Evolutionary conservation across 768 basidiomycete species (phyloP).

Genomic region (Suillus placidus): DNA sequence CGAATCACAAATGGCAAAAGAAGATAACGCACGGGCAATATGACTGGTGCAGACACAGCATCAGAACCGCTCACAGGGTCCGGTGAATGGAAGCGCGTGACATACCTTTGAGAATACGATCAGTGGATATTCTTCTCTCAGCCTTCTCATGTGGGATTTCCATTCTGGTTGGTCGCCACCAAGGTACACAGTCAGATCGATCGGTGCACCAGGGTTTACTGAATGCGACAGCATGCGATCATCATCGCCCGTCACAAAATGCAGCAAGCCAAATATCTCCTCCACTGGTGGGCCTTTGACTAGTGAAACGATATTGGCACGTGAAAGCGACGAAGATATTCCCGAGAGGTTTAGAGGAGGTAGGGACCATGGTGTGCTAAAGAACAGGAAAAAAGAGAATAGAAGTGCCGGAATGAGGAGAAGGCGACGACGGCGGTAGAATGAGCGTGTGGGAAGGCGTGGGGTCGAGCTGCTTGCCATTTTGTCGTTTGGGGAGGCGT

Average conservation of each 20-base stretch:
- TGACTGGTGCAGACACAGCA: constrained; percentile 45
- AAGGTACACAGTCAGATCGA: constrained; percentile 55
- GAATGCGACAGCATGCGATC: constrained; percentile 43
- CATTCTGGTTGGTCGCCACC: constrained; percentile 41
- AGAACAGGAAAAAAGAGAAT: constrained; percentile 38
- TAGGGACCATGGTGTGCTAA: constrained; percentile 47
- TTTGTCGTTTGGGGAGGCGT: not conserved
- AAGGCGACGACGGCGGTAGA: constrained; percentile 49
- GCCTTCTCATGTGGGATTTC: constrained; percentile 35
- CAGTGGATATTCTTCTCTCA: constrained; percentile 60
- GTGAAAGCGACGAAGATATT: constrained; percentile 37
- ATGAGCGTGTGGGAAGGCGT: not conserved
- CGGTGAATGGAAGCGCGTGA: constrained; percentile 10
- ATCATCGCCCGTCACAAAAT: constrained; percentile 54
- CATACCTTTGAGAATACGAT: constrained; percentile 83
- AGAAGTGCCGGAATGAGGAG: constrained; percentile 43
- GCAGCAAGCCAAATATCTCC: constrained; percentile 74
- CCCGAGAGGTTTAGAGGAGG: constrained; percentile 38
- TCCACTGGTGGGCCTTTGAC: constrained; percentile 43
- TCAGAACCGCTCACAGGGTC: not conserved
- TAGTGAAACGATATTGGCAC: constrained; percentile 43
- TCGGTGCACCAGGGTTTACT: constrained; percentile 46
- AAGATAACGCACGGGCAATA: constrained; percentile 67
- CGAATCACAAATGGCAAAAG: not conserved
- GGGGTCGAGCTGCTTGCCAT: not conserved